Conservation (phyloP, 768 basidiomycete genomes). For the Lentinula guzmanii region DNA sequence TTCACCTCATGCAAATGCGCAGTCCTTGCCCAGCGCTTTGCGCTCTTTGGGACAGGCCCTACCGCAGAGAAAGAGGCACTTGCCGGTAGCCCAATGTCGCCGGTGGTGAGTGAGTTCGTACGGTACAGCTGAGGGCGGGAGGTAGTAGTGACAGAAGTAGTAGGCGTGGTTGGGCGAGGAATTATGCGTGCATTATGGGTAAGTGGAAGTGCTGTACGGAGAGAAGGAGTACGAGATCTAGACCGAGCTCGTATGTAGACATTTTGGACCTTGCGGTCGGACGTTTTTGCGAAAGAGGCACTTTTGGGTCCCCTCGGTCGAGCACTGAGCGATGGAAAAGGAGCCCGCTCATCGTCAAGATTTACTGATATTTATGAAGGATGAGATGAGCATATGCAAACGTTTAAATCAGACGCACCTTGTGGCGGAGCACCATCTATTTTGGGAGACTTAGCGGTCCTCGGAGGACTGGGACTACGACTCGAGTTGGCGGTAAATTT, state of each 20-base stretch:
- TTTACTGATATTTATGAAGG: not conserved
- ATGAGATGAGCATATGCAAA: not conserved
- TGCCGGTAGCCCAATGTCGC: slow-evolving; percentile 11
- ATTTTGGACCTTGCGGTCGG: slow-evolving; percentile 1
- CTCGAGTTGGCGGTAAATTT: slow-evolving; percentile 16
- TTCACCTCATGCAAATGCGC: slow-evolving; percentile 67
- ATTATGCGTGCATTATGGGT: slow-evolving; percentile 13
- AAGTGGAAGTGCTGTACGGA: slow-evolving; percentile 16
- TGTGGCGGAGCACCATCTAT: not conserved
- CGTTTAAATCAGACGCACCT: not conserved
- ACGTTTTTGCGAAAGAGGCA: slow-evolving; percentile 4
- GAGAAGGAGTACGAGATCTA: slow-evolving; percentile 24
- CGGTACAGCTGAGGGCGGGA: slow-evolving; percentile 34
- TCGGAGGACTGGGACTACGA: not conserved
- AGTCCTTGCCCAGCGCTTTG: slow-evolving; percentile 55
- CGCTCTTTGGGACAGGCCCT: slow-evolving; percentile 34
- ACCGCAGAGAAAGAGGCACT: slow-evolving; percentile 20
- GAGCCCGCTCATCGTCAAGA: not conserved
- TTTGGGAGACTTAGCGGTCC: not conserved
- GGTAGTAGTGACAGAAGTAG: slow-evolving; percentile 18
- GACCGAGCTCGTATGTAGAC: slow-evolving; percentile 8
- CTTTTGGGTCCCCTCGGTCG: not conserved
- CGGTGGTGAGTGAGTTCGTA: slow-evolving; percentile 36
- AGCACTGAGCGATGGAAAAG: not conserved
- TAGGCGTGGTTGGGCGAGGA: slow-evolving; percentile 10